Evolutionary conservation across 2,329 filamentous ascomycete genomes (phyloP).

Genomic region (Aspergillus ruber): DNA sequence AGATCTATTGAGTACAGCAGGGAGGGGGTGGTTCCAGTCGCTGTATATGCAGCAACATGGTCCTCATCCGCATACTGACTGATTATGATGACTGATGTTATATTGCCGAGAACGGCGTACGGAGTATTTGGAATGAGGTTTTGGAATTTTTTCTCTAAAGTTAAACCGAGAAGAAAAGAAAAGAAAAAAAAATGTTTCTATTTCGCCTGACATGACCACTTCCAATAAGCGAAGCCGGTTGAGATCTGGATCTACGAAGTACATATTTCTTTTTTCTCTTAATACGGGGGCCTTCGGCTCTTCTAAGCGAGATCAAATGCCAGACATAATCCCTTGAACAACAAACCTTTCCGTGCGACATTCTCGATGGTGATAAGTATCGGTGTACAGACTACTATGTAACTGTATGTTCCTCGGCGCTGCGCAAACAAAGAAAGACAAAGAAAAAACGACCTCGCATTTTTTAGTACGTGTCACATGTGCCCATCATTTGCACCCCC

Average conservation of each 20-base stretch:
- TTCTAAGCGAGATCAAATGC: too few relatives aligned
- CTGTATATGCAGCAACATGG: constrained; percentile 3
- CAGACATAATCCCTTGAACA: too few relatives aligned
- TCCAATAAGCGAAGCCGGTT: too few relatives aligned
- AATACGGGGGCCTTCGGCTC: too few relatives aligned
- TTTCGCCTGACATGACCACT: not conserved
- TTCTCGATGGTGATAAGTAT: too few relatives aligned
- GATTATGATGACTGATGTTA: not conserved
- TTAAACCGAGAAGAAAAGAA: not conserved
- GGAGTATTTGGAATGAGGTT: too few relatives aligned
- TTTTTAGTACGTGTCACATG: not conserved
- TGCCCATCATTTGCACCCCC: not conserved
- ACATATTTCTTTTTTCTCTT: too few relatives aligned
- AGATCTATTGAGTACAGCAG: not conserved
- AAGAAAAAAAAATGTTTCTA: not conserved
- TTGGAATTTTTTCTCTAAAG: not conserved
- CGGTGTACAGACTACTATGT: too few relatives aligned
- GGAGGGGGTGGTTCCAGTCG: constrained; percentile 4
- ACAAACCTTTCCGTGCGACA: too few relatives aligned
- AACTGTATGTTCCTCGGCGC: too few relatives aligned
- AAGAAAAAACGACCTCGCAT: not conserved
- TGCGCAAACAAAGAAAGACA: not conserved
- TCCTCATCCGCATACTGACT: not conserved
- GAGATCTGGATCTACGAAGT: too few relatives aligned
- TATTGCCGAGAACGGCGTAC: too few relatives aligned